Evolutionary conservation across 139 green algal genomes (phyloP).

Genomic region (Chlamydomonas schloesseri): DNA sequence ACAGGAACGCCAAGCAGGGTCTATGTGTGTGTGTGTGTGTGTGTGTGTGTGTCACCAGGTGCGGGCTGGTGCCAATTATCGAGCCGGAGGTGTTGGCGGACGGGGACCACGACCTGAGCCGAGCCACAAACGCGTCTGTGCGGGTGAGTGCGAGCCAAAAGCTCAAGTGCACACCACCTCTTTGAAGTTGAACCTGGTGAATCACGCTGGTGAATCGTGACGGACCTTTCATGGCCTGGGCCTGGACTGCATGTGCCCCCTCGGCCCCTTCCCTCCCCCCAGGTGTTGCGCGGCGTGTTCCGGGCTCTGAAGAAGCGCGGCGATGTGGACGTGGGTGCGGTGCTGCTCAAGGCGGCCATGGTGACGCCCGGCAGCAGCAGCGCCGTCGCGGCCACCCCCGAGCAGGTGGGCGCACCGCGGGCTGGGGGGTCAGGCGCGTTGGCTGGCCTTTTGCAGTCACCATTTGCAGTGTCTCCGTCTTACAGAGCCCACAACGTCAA

Average conservation of each 20-base stretch:
- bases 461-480: too few species aligned
- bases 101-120: constrained; percentile 70
- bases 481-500: too few species aligned
- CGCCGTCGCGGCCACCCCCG: constrained; percentile 68
- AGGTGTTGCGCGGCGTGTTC: constrained; percentile 30
- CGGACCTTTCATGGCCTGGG: too few species aligned
- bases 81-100: constrained; percentile 92
- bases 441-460: too few species aligned
- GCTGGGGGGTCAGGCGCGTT: too few species aligned
- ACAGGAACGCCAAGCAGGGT: too few species aligned
- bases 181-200: too few species aligned
- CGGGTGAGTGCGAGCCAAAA: not conserved
- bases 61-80: constrained; percentile 94
- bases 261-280: too few species aligned
- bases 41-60: not conserved
- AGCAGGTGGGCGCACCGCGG: constrained; percentile 9
- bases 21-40: too few species aligned
- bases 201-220: too few species aligned
- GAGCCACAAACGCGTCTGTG: not conserved
- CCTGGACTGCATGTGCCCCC: too few species aligned
- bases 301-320: not conserved
- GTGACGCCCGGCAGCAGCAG: constrained; percentile 90
- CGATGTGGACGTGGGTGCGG: constrained; percentile 6
- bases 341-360: constrained; percentile 93
- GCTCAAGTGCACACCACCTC: too few species aligned